A percentile compares a stretch with the other conserved stretches of the same genome.
Evolutionary conservation across 805 yeast genomes (phyloP).

Genomic region (Pichia heedii): DNA sequence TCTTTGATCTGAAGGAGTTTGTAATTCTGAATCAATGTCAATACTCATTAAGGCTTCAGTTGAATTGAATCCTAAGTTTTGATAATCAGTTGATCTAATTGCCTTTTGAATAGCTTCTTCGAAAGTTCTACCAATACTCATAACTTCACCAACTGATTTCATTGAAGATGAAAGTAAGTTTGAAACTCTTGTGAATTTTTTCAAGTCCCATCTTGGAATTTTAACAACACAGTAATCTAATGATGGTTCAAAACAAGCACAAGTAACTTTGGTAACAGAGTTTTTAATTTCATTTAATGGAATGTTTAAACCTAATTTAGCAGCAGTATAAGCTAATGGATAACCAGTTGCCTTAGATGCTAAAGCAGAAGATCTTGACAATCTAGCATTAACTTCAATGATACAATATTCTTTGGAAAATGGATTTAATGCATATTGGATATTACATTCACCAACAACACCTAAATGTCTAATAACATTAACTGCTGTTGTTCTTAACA

Average conservation of each 20-base stretch:
- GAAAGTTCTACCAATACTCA: constrained; percentile 95
- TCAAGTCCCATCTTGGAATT: constrained; percentile 98
- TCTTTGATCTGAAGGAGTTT: constrained; percentile 96
- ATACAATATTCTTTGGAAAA: constrained; percentile 90
- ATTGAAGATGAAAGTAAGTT: constrained; percentile 81
- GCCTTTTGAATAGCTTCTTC: constrained; percentile 98
- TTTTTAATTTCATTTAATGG: constrained; percentile 87
- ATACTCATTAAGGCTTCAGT: constrained; percentile 81
- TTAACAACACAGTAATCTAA: constrained; percentile 94
- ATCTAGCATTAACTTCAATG: constrained; percentile 95
- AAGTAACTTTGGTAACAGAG: constrained; percentile 87
- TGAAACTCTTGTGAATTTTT: constrained; percentile 89
- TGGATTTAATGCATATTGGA: constrained; percentile 94
- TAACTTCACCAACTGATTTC: constrained; percentile 99
- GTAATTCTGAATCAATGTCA: constrained; percentile 87
- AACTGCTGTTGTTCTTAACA: constrained; percentile 96
- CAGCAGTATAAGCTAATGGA: constrained; percentile 97
- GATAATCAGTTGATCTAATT: constrained; percentile 91
- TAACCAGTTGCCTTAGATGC: constrained; percentile 99
- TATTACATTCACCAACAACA: constrained; percentile 98
- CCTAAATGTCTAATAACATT: constrained; percentile 95
- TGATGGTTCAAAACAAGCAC: constrained; percentile 96
- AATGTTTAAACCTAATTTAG: constrained; percentile 87
- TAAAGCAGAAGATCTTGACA: constrained; percentile 96
- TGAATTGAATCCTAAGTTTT: constrained; percentile 85